Percentiles rank a stretch among this genome's conserved stretches.
These are phyloP conservation scores for Phytophthora meadii DNA, from an alignment of 352 stramenopile species.

Conservation along the genomic window DNA sequence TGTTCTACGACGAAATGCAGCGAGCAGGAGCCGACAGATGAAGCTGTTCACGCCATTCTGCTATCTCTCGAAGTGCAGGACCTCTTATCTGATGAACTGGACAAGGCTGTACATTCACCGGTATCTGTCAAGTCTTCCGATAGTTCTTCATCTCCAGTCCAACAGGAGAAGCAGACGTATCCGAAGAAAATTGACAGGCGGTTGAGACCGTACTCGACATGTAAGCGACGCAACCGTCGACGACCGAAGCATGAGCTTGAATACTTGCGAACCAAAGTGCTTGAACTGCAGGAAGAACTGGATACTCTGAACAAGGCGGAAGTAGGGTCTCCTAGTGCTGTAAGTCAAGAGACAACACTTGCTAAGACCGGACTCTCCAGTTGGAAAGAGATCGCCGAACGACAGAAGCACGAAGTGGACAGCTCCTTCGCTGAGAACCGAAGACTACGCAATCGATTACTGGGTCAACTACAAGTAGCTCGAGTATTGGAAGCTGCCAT, in stretches of 20 bases:
- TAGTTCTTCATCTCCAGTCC: background rate
- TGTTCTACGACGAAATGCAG: background rate
- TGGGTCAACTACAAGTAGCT: conserved; percentile 32
- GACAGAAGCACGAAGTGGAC: conserved; percentile 25
- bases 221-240: conserved; percentile 30
- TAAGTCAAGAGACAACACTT: conserved; percentile 2
- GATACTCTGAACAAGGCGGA: conserved; percentile 8
- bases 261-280: conserved; percentile 34
- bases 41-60: conserved; percentile 24
- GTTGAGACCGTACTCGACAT: conserved; percentile 22
- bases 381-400: conserved; percentile 30
- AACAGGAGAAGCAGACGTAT: background rate
- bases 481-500: conserved; percentile 37
- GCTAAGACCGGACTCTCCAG: conserved; percentile 9
- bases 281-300: conserved; percentile 33
- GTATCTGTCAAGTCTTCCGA: background rate
- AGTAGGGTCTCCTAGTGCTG: background rate
- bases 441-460: conserved; percentile 26
- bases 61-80: conserved; percentile 32
- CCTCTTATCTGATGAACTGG: conserved; percentile 9
- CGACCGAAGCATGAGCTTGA: conserved; percentile 48
- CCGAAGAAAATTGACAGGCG: conserved; percentile 32
- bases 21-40: conserved; percentile 4
- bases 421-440: conserved; percentile 28
- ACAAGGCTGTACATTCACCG: background rate